phyloP scores from a whole-genome alignment of 345 rosid species.

The Eucalyptus cladocalyx region DNA sequence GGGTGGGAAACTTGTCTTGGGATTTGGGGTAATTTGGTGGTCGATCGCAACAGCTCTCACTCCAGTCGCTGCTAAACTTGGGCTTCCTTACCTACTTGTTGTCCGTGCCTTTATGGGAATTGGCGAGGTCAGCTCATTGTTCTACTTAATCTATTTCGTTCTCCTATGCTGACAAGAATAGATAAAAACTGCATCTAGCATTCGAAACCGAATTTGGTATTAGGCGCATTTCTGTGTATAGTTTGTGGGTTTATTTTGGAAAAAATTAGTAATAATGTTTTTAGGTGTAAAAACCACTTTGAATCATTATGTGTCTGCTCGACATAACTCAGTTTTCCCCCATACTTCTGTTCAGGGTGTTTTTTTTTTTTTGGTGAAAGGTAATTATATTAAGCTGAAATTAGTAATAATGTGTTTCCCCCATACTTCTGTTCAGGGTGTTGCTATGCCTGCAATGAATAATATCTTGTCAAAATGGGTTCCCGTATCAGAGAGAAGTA shows the following conservation, averaged over 20 bases:
- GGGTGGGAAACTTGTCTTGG: conserved; percentile 81
- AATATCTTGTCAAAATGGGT: conserved; percentile 92
- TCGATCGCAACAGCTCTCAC: conserved; percentile 79
- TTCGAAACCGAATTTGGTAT: neutral
- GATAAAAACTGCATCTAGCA: neutral
- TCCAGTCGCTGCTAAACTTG: conserved; percentile 82
- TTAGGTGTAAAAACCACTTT: neutral
- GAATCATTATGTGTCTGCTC: neutral
- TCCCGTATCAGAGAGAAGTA: conserved; percentile 85
- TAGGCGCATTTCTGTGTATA: neutral
- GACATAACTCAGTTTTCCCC: neutral
- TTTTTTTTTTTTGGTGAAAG: too few species aligned
- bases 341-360: conserved; percentile 46
- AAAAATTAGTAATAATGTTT: neutral
- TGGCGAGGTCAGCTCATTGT: conserved; percentile 55
- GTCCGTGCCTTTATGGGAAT: conserved; percentile 93
- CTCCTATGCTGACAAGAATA: neutral
- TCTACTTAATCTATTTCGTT: neutral
- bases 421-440: conserved; percentile 44
- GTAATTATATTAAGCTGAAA: too few species aligned
- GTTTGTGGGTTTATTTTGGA: neutral
- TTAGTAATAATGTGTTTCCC: neutral
- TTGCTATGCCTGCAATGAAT: conserved; percentile 99
- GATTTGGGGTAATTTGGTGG: conserved; percentile 95
- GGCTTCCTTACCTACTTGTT: conserved; percentile 76